Base-by-base conservation (phyloP, 2,329 filamentous ascomycete genomes). In the Dryadomyces sulphureus region DNA sequence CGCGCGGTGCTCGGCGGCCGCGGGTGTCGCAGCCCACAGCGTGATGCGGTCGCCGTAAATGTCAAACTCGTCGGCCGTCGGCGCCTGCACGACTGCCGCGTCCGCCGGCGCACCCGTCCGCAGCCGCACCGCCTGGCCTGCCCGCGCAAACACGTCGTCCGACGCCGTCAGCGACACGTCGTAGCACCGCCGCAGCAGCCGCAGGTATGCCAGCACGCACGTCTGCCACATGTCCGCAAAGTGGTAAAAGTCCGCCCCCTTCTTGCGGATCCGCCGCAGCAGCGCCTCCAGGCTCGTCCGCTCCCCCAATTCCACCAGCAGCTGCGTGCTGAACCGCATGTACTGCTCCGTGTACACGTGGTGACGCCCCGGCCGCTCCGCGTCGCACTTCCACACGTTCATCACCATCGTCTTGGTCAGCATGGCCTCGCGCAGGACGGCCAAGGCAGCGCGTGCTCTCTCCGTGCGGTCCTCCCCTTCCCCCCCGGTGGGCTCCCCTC, bases 381-480 rank as follows among this genome's bases (percentile, higher is more conserved):
- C 79, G 53, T 94, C 89, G 34, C 89, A 92, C 54, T 89, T 90
- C 89, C 89, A 95, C 4, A 95, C 87, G 57, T 93, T 90, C 60
- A 94, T 80, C 1, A 84, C 81, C 81, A 94, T 94, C 0, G 87
- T 94, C 65, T 94, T 94, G 35, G 89, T 94, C 54, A 94, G 90
- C 74, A 79, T 79, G 50, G 69, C 74, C 48, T 79, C 75, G 40
- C 72, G 65, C 45, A 94, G 81, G 38, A 94, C 83, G 45, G 77
- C 73, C 43, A 87, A 89, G 14, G 93, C 75, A 46, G 90, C 84
- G 56, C 81, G 75, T 54, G 88, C 89, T 27, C 30, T 35, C 21
- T 35, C 36, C 19, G 16, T 7, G 11, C 4, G 17, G 20, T 42
- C 27, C 38, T 14, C 7, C 5, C 25, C n/a, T 27, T 43, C 12